Evolutionary conservation across 306 rosid species (phyloP), one percentile per base, ranked within the genome.

Genomic region (Inga leiocalycina): DNA sequence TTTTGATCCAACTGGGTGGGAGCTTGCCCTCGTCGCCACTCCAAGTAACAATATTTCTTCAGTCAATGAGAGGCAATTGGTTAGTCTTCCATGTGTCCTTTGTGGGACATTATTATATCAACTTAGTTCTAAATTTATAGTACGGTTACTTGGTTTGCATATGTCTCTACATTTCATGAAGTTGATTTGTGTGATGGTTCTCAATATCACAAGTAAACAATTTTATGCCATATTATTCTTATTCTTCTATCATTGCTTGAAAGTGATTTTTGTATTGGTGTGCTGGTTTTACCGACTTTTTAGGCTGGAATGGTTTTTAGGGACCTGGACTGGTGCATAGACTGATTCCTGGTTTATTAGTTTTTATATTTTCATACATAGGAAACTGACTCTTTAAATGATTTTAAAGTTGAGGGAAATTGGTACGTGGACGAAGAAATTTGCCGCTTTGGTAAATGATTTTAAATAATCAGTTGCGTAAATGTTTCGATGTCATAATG

Each of bases 1-100:
- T 83, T 97, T 89, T 87, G 99, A 94, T 85, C 95, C 99, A 51
- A 90, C 94, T 13, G 99, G 99, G 37, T 97, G 99, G 99, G 99
- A 97, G 82, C 94, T 97, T 79, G 98, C 99, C 70, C 90, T 97
- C 70, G 98, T 97, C 81, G 76, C 90, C 86, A 88, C 97, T 88
- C 99, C 99, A 71, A 94, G 99, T 85, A 88, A 80, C 77, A 76
- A 94, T 86, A 91, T 97, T 62, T 97, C 99, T 69, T 72, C 98
- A 49, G 54, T 49, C 54, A 92, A 92, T 46, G 99, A 97, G 44
- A 90, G 98, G 75, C 98, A 97, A 86, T 86, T 97, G 98, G 99
- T 97, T 92, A 79, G 95, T 54, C 81, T 77, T 85, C 61, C 84
- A 48, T 54, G 32, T 52, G 48, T 48, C 77, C 54, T 37, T 68